Conservation (phyloP, 768 basidiomycete species). For the Serendipita sp. region DNA sequence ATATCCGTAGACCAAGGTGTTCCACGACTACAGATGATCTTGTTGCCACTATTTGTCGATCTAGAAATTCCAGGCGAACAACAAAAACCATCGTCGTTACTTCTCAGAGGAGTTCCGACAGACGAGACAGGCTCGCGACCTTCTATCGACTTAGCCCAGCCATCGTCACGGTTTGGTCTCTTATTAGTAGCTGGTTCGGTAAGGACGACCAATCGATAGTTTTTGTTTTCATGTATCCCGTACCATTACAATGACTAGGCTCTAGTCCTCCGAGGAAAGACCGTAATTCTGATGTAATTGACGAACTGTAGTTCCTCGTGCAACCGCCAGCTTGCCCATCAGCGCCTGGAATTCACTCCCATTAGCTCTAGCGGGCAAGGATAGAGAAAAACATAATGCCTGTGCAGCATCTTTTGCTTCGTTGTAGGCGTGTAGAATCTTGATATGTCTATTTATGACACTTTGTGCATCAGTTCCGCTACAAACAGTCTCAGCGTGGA, state of each 20-base stretch:
- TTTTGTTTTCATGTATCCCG: background rate
- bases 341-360: slow-evolving; percentile 35
- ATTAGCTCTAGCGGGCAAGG: no score
- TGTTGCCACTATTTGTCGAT: slow-evolving; percentile 35
- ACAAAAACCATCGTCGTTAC: slow-evolving; percentile 14
- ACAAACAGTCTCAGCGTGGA: slow-evolving; percentile 16
- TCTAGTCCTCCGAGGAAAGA: slow-evolving; percentile 37
- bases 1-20: slow-evolving; percentile 28
- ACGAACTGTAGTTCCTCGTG: slow-evolving; percentile 52
- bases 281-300: slow-evolving; percentile 62
- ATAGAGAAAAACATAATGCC: slow-evolving; percentile 23
- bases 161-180: slow-evolving; percentile 60
- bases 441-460: slow-evolving; percentile 53
- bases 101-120: slow-evolving; percentile 38
- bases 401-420: slow-evolving; percentile 75
- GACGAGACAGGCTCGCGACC: slow-evolving; percentile 15
- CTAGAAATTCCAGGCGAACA: slow-evolving; percentile 21
- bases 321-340: slow-evolving; percentile 67
- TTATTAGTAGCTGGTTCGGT: slow-evolving; percentile 37
- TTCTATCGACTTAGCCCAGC: slow-evolving; percentile 49
- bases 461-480: slow-evolving; percentile 34
- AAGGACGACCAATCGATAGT: background rate
- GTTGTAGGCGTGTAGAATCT: slow-evolving; percentile 58
- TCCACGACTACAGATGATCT: slow-evolving; percentile 41
- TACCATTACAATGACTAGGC: background rate